These are phyloP conservation scores for Lasiosphaeria miniovina DNA, from an alignment of 495 filamentous ascomycete species.

Conservation along the genomic window DNA sequence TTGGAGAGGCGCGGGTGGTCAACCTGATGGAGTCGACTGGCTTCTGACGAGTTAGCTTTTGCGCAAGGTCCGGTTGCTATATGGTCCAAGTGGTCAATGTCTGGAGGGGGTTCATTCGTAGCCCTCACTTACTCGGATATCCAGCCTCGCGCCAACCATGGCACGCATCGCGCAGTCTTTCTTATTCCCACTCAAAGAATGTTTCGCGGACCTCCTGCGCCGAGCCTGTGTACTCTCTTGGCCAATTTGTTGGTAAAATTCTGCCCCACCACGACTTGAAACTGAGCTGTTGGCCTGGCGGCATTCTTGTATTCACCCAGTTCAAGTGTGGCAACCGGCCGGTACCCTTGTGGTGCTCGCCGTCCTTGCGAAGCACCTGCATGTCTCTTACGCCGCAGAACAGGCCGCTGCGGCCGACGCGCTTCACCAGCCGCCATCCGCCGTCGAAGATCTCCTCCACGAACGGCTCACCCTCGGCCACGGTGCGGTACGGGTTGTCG, in stretches of 20 bases:
- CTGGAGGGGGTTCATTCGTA: too few relatives aligned
- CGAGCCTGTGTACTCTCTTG: not conserved
- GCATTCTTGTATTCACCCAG: slow-evolving; percentile 32
- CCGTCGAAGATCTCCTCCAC: slow-evolving; percentile 51
- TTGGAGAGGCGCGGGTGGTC: too few relatives aligned
- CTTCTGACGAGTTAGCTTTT: too few relatives aligned
- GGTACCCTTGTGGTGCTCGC: slow-evolving; percentile 9
- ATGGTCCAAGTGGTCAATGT: too few relatives aligned
- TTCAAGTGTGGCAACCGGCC: slow-evolving; percentile 17
- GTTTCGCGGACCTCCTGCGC: not conserved
- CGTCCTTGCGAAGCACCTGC: slow-evolving; percentile 23
- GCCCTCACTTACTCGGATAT: too few relatives aligned
- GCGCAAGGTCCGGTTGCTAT: too few relatives aligned
- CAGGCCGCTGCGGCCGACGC: slow-evolving; percentile 27
- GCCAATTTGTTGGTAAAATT: slow-evolving; percentile 6
- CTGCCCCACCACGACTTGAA: slow-evolving; percentile 18
- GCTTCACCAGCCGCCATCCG: slow-evolving; percentile 23
- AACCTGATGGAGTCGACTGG: too few relatives aligned
- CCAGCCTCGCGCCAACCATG: too few relatives aligned
- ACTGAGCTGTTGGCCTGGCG: slow-evolving; percentile 25
- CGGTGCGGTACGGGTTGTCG: slow-evolving; percentile 55
- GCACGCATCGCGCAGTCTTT: too few relatives aligned
- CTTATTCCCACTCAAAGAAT: slow-evolving; percentile 10
- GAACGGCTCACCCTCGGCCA: slow-evolving; percentile 52
- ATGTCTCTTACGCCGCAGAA: slow-evolving; percentile 35